Percentiles rank a stretch among this genome's conserved stretches.
Evolutionary conservation across 805 yeast genomes (phyloP).

Genomic region (Kluyveromyces nonfermentans): DNA sequence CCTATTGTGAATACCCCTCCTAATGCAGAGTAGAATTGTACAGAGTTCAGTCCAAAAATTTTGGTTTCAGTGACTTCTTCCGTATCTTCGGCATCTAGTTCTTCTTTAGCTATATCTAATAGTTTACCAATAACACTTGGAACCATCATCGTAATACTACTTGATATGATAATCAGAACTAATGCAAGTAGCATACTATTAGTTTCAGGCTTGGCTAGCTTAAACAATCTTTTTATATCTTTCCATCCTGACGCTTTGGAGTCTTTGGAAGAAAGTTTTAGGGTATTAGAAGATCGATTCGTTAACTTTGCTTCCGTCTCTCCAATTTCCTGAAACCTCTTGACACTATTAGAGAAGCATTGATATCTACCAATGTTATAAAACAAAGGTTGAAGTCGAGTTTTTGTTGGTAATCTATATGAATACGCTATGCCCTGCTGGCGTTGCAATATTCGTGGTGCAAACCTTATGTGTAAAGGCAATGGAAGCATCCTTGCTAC

Average conservation of each 20-base stretch:
- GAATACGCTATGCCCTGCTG: not conserved
- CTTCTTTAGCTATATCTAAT: conserved; percentile 54
- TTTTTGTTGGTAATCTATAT: not conserved
- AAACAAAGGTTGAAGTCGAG: not conserved
- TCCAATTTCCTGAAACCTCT: not conserved
- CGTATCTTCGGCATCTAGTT: conserved; percentile 10
- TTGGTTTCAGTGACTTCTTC: conserved; percentile 25
- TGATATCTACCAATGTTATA: not conserved
- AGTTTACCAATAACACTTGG: conserved; percentile 83
- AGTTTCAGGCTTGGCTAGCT: conserved; percentile 49
- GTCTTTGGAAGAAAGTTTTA: conserved; percentile 11
- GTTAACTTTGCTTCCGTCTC: not conserved
- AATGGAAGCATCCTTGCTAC: not conserved
- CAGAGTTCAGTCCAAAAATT: conserved; percentile 52
- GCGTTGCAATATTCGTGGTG: not conserved
- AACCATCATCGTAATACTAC: conserved; percentile 70
- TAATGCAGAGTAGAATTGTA: conserved; percentile 54
- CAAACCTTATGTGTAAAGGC: not conserved
- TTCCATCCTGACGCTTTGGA: conserved; percentile 29
- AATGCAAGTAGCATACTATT: conserved; percentile 53
- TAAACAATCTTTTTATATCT: conserved; percentile 38
- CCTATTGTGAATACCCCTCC: conserved; percentile 61
- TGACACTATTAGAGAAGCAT: not conserved
- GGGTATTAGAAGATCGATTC: not conserved
- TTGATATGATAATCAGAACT: conserved; percentile 52